phyloP scores from a whole-genome alignment of 1,284 basidiomycete genomes.

The Flammula alnicola region DNA sequence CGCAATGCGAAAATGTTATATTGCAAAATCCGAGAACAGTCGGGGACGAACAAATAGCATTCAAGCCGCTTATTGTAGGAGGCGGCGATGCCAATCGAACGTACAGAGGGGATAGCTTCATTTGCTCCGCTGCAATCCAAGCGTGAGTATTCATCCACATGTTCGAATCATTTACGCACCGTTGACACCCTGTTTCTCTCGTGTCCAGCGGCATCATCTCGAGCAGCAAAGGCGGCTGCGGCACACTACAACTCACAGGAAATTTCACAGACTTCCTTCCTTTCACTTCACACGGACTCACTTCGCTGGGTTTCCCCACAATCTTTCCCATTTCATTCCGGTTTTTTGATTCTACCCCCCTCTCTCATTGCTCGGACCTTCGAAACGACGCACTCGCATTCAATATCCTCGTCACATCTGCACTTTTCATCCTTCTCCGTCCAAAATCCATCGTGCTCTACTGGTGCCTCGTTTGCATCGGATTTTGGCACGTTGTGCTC shows the following conservation, averaged over 20 bases:
- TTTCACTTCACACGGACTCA: constrained; percentile 63
- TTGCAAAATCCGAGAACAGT: constrained; percentile 80
- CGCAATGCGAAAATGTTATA: constrained; percentile 68
- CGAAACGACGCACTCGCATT: constrained; percentile 71
- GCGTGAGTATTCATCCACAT: constrained; percentile 51
- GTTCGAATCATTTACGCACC: background rate
- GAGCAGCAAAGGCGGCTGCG: constrained; percentile 76
- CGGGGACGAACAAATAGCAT: constrained; percentile 69
- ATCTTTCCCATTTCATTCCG: constrained; percentile 67
- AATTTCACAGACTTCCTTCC: constrained; percentile 75
- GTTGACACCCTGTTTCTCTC: constrained; percentile 4
- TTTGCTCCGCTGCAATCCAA: constrained; percentile 85
- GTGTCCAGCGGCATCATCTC: constrained; percentile 66
- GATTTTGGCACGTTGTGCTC: constrained; percentile 86
- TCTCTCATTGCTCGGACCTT: constrained; percentile 73
- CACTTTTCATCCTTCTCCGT: constrained; percentile 75
- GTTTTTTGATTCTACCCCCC: constrained; percentile 42
- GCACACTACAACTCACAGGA: constrained; percentile 68
- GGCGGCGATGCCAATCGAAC: constrained; percentile 73
- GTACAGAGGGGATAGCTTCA: constrained; percentile 85
- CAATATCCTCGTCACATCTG: constrained; percentile 68
- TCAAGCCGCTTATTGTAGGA: constrained; percentile 81
- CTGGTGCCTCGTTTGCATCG: constrained; percentile 83
- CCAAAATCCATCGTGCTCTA: constrained; percentile 74
- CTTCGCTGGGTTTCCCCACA: constrained; percentile 75